Base-by-base conservation (phyloP, 768 basidiomycete genomes). In the Porphyrellus cyaneotinctus region DNA sequence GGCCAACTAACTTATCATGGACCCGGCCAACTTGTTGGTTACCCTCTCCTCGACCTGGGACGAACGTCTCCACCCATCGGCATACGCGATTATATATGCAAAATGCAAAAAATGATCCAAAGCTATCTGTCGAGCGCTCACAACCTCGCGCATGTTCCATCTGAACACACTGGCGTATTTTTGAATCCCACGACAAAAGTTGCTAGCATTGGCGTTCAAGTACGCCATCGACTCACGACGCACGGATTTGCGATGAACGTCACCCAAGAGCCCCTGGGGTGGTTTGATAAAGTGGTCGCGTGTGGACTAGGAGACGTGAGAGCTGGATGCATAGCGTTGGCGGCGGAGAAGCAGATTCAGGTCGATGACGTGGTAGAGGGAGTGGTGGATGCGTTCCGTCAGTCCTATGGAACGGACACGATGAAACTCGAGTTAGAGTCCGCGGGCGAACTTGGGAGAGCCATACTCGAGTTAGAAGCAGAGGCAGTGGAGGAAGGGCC, bases 1-100 rank as follows among this genome's bases (percentile, higher is more conserved):
- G 97, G 97, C 3, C 87, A 97, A 72, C 79, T 93, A 52, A 99
- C 97, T 2, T 99, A 91, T 70, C 97, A 99, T 68, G 97, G 97
- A 0, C 95, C 97, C 2, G 97, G 97, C 7, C 97, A 99, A 71
- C 77, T 99, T 62, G 89, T 97, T 15, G 97, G 94, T 26, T 99
- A 99, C 67, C 92, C 94, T 2, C 76, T 98, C 47, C 76, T 97
- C 46, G 95, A 98, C 73, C 79, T 98, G 18, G 82, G 82, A n/a
- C 83, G 85, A 31, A 83, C 87, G 60, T 74, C 80, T 41, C 91
- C 94, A 9, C 74, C 85, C 47, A 75, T 82, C 66, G 77, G 84
- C 51, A 82, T 85, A 54, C 83, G 87, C 43, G 84, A 86, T 57
- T 98, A 97, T 67, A 87, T 98, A 37, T 90, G 88, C 69, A 80